Percentiles rank a stretch among this genome's conserved stretches.
phyloP scores from a whole-genome alignment of 2,329 filamentous ascomycete genomes.

The Neurospora sp. region DNA sequence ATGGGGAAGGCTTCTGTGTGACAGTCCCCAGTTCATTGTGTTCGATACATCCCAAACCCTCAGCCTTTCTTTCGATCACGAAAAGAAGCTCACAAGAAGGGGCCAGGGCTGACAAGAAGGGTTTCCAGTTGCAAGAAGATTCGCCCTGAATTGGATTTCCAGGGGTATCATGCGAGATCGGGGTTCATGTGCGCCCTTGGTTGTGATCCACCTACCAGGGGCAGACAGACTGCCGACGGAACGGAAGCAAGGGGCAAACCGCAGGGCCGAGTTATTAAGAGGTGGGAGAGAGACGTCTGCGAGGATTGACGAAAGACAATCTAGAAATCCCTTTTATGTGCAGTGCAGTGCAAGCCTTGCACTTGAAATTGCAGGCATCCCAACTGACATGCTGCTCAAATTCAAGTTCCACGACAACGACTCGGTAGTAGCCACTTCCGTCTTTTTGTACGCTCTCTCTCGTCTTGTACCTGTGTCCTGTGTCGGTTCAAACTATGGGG shows the following conservation, averaged over 20 bases:
- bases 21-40: background rate
- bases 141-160: background rate
- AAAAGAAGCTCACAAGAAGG: background rate
- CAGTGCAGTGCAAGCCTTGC: background rate
- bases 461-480: background rate
- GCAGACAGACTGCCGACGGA: background rate
- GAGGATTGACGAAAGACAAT: background rate
- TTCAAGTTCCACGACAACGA: background rate
- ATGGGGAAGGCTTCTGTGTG: background rate
- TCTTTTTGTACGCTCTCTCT: background rate
- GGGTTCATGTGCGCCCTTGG: background rate
- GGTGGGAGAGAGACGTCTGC: background rate
- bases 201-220: background rate
- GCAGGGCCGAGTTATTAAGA: background rate
- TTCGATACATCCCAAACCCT: background rate
- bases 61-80: background rate
- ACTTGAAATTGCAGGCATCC: background rate
- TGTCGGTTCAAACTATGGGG: background rate
- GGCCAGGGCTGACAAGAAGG: background rate
- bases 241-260: background rate
- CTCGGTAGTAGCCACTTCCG: background rate
- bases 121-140: background rate
- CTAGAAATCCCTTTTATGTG: background rate
- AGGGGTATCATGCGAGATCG: background rate
- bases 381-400: background rate